Evolutionary conservation across 1,139 yeast species (phyloP).

Genomic region (Diutina mesorugosa): DNA sequence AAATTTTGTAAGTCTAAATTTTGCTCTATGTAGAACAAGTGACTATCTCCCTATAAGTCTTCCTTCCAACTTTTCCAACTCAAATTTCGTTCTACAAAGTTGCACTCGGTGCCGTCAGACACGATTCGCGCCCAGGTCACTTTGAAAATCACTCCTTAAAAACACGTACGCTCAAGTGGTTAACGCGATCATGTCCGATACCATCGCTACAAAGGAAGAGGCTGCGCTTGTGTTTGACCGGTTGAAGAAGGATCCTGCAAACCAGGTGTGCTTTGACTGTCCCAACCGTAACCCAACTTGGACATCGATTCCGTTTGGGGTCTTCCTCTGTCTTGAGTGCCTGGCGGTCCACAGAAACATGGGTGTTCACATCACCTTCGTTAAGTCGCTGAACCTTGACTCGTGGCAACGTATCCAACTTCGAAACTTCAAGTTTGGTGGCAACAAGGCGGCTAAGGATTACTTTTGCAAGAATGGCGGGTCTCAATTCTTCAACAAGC

Average conservation of each 20-base stretch:
- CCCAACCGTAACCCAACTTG: conserved; percentile 38
- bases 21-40: no score
- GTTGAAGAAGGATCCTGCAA: conserved; percentile 54
- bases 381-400: conserved; percentile 84
- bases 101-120: background rate
- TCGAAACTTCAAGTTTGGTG: conserved; percentile 86
- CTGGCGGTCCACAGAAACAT: conserved; percentile 37
- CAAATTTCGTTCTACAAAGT: no score
- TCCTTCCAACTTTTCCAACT: no score
- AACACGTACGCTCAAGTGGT: background rate
- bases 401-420: conserved; percentile 81
- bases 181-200: conserved; percentile 25
- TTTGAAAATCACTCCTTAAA: background rate
- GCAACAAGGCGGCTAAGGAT: conserved; percentile 76
- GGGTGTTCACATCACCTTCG: conserved; percentile 43
- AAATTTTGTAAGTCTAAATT: no score
- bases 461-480: conserved; percentile 81
- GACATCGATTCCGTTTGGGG: conserved; percentile 39
- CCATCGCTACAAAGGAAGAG: conserved; percentile 51
- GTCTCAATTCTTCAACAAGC: conserved; percentile 38
- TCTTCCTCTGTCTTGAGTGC: conserved; percentile 35
- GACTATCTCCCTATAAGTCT: no score
- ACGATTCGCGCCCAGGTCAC: background rate
- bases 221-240: conserved; percentile 44
- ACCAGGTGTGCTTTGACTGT: conserved; percentile 68